Base-by-base conservation (phyloP, 352 stramenopile genomes). In the Globisporangium paddicum region DNA sequence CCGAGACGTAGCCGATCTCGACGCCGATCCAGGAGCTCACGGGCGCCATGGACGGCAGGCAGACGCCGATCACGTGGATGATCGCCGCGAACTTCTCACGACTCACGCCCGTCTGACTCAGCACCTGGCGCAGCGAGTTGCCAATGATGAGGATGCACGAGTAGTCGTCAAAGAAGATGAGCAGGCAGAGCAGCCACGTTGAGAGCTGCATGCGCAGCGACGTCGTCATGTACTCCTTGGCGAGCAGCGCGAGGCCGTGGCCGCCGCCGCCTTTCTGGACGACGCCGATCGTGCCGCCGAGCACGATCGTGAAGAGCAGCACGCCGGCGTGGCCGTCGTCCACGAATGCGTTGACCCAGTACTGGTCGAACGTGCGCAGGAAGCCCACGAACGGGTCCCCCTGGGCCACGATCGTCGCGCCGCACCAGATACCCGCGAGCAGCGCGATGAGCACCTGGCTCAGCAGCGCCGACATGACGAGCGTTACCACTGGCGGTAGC, bases 151-250 rank as follows among this genome's bases (percentile, higher is more conserved):
- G 66, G 46, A 96, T 96, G 62, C 82, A 95, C 62, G 87, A 95
- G 72, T 96, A 97, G 70, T 97, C 89, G 63, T 97, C 89, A 60
- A 97, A 97, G 76, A 97, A 97, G 65, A 96, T 93, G 55, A 94
- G 67, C 50, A 92, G 65, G 49, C 85, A 94, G 25, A 95, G 64
- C 47, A 90, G 57, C 82, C 82, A 95, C 45, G 85, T 91, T 19
- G 83, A 83, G 30, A 96, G 67, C 62, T 93, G 84, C 79, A 92
- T 92, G 13, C 83, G 77, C 55, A 94, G 65, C 45, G 79, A 88
- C 37, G 81, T 86, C 11, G 79, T 92, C 83, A 93, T 93, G 64
- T 79, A 90, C 62, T 86, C 72, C 62, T 91, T 88, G 41, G 82
- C 82, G 25, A 90, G 57, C 16, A 90, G 64, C 47, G 89, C 87